phyloP scores from a whole-genome alignment of 345 rosid species.

The Xanthoceras sorbifolium region DNA sequence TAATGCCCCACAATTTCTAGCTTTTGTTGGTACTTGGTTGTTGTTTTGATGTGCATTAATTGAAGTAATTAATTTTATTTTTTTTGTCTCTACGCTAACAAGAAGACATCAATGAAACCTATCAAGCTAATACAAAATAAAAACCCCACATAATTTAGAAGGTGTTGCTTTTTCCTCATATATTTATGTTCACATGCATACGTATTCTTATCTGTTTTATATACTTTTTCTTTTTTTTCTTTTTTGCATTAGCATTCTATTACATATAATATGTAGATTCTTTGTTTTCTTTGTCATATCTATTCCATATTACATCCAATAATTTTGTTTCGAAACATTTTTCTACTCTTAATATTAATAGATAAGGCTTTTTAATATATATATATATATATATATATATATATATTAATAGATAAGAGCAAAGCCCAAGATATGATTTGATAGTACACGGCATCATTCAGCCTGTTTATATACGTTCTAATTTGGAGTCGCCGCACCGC shows the following conservation, averaged over 20 bases:
- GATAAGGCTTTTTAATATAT: too few species aligned
- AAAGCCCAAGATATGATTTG: too few species aligned
- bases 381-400: too few species aligned
- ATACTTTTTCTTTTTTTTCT: not conserved
- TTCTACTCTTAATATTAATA: not conserved
- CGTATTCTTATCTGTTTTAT: too few species aligned
- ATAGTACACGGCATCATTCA: too few species aligned
- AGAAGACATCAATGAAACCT: conserved; percentile 19
- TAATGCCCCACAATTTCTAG: not conserved
- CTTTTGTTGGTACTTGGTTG: not conserved
- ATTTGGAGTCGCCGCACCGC: too few species aligned
- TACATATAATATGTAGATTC: not conserved
- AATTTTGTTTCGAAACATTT: not conserved
- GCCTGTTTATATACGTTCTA: too few species aligned
- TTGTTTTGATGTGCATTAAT: not conserved
- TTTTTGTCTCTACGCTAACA: not conserved
- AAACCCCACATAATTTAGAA: not conserved
- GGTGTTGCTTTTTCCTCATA: not conserved
- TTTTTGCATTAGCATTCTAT: not conserved
- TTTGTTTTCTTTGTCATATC: not conserved
- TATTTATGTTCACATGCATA: not conserved
- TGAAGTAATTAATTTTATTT: too few species aligned
- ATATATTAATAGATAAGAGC: too few species aligned
- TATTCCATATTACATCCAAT: not conserved
- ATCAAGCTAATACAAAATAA: not conserved